phyloP scores from a whole-genome alignment of 305 asterid genomes.

The Fraxinus greggii region DNA sequence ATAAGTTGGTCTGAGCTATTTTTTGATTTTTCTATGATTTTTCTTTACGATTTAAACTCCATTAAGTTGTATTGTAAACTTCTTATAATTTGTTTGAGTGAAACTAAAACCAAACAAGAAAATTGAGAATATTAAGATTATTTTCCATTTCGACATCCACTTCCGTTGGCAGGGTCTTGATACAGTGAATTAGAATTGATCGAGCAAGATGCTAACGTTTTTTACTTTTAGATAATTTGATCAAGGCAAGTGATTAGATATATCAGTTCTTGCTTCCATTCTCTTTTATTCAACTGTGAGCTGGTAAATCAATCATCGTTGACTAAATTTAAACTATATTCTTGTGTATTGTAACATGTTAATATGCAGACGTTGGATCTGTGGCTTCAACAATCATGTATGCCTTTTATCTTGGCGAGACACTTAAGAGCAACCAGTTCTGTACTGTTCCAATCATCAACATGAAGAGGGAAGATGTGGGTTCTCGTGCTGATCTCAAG shows the following conservation, averaged over 20 bases:
- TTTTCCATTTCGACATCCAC: neutral
- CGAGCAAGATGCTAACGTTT: neutral
- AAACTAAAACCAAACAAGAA: neutral
- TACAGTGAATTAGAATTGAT: slow-evolving; percentile 1
- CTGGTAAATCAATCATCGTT: neutral
- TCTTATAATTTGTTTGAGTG: neutral
- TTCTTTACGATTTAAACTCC: neutral
- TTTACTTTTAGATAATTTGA: slow-evolving; percentile 4
- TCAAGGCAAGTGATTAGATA: neutral
- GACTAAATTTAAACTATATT: neutral
- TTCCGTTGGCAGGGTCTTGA: neutral
- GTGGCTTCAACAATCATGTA: slow-evolving; percentile 71
- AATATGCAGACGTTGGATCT: slow-evolving; percentile 72
- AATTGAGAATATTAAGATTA: slow-evolving; percentile 1
- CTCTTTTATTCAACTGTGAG: neutral
- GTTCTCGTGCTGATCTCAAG: slow-evolving; percentile 51
- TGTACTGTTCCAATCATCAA: slow-evolving; percentile 77
- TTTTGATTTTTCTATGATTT: neutral
- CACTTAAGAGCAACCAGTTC: slow-evolving; percentile 40
- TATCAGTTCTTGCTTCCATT: neutral
- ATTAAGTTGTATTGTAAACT: neutral
- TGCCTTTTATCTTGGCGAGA: slow-evolving; percentile 64
- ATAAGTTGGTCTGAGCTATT: neutral
- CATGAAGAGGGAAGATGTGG: slow-evolving; percentile 60
- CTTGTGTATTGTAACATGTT: slow-evolving; percentile 18